phyloP scores from a whole-genome alignment of 768 basidiomycete genomes.

The Ramaria rubella region DNA sequence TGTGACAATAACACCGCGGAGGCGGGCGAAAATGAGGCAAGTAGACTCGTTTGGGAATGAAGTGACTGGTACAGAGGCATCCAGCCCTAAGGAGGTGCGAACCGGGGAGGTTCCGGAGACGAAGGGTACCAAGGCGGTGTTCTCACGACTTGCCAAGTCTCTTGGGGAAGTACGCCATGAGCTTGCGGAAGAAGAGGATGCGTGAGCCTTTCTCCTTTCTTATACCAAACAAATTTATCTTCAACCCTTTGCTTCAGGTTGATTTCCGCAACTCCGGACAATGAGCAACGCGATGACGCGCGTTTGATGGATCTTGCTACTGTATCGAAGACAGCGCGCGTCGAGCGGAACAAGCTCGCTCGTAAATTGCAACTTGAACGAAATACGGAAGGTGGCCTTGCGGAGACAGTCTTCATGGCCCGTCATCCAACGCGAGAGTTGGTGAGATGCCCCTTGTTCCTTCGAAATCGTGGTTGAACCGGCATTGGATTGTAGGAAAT shows the following conservation, averaged over 20 bases:
- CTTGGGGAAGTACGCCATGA: slow-evolving; percentile 51
- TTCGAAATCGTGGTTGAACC: neutral
- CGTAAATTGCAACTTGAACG: slow-evolving; percentile 37
- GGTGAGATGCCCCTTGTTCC: neutral
- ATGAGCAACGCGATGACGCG: slow-evolving; percentile 30
- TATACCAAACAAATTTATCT: neutral
- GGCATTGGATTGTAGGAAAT: neutral
- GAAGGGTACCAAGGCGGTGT: slow-evolving; percentile 35
- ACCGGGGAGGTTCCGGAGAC: neutral
- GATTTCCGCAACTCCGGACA: slow-evolving; percentile 4
- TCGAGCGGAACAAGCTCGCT: slow-evolving; percentile 40
- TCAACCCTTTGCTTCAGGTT: slow-evolving; percentile 4
- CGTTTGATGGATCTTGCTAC: slow-evolving; percentile 47
- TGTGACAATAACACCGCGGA: slow-evolving; percentile 30
- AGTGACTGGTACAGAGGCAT: slow-evolving; percentile 18
- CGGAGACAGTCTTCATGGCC: slow-evolving; percentile 9
- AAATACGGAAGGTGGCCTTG: slow-evolving; percentile 29
- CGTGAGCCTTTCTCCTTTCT: slow-evolving; percentile 12
- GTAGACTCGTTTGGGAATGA: slow-evolving; percentile 67
- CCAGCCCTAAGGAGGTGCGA: neutral
- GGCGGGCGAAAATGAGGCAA: slow-evolving; percentile 51
- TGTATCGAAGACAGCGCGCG: slow-evolving; percentile 45
- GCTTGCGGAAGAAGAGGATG: slow-evolving; percentile 56
- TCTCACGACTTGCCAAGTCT: slow-evolving; percentile 51
- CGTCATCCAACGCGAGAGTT: neutral